These are phyloP conservation scores for Lipomyces sp. DNA, from an alignment of 805 yeast species.

Conservation along the genomic window DNA sequence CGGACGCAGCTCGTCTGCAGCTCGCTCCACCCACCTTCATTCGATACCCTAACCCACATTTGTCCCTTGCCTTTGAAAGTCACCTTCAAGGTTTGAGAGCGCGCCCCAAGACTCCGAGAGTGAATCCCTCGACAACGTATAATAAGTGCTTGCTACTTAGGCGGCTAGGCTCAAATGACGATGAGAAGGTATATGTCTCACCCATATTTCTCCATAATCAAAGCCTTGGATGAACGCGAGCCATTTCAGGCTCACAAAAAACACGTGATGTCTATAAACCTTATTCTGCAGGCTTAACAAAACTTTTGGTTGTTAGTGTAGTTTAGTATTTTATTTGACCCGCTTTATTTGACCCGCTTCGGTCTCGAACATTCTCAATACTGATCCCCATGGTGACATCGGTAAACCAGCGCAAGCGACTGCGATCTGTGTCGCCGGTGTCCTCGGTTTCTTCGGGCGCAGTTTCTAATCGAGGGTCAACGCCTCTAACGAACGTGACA, in stretches of 20 bases:
- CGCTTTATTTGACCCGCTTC: no score
- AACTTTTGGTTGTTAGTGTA: background rate
- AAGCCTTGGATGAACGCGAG: no score
- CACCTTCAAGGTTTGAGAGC: no score
- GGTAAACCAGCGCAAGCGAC: conserved; percentile 20
- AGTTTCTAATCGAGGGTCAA: conserved; percentile 14
- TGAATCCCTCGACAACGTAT: no score
- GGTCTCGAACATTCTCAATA: background rate
- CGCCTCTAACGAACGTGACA: conserved; percentile 14
- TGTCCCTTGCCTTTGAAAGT: no score
- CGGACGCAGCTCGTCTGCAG: background rate
- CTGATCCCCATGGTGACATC: background rate
- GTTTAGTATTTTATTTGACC: background rate
- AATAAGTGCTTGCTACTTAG: no score
- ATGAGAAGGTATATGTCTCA: no score
- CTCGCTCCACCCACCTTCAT: background rate
- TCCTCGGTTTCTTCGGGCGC: conserved; percentile 26
- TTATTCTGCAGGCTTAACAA: background rate
- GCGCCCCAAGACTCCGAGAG: no score
- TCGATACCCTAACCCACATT: no score
- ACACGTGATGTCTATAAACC: background rate
- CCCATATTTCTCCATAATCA: no score
- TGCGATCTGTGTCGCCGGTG: conserved; percentile 30
- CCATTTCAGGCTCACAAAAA: background rate
- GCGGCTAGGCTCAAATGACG: no score